phyloP scores from a whole-genome alignment of 2,329 filamentous ascomycete species.

The Cercospora canescens region DNA sequence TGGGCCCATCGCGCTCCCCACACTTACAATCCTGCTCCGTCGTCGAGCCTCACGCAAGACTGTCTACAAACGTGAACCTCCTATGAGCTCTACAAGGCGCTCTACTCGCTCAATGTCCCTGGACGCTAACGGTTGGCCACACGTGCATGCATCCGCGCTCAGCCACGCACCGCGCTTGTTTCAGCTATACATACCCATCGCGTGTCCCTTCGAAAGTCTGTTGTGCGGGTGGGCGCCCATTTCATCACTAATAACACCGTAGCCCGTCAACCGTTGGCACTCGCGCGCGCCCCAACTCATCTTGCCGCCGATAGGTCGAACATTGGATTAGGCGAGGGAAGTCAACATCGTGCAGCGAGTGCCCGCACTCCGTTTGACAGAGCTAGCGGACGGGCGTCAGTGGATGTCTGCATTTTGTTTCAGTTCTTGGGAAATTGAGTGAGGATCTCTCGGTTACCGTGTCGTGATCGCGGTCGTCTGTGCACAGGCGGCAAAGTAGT shows the following conservation, averaged over 20 bases:
- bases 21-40: neutral
- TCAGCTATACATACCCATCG: conserved; percentile 3
- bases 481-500: too few species aligned
- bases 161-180: conserved; percentile 9
- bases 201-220: neutral
- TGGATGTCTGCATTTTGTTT: conserved; percentile 10
- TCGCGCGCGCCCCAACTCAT: neutral
- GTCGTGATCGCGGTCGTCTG: neutral
- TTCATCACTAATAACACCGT: neutral
- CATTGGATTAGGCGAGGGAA: neutral
- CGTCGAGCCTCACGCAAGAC: neutral
- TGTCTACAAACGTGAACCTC: too few species aligned
- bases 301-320: neutral
- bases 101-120: neutral
- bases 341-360: conserved; percentile 1
- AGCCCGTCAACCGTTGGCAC: neutral
- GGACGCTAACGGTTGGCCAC: conserved; percentile 4
- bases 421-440: neutral
- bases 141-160: conserved; percentile 1
- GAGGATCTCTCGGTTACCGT: neutral
- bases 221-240: neutral
- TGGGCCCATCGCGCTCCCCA: neutral
- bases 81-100: neutral
- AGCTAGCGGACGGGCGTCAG: conserved; percentile 2
- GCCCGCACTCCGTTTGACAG: neutral